These are phyloP conservation scores for Spiraea crenata DNA, from an alignment of 331 rosid genomes.

Conservation along the genomic window DNA sequence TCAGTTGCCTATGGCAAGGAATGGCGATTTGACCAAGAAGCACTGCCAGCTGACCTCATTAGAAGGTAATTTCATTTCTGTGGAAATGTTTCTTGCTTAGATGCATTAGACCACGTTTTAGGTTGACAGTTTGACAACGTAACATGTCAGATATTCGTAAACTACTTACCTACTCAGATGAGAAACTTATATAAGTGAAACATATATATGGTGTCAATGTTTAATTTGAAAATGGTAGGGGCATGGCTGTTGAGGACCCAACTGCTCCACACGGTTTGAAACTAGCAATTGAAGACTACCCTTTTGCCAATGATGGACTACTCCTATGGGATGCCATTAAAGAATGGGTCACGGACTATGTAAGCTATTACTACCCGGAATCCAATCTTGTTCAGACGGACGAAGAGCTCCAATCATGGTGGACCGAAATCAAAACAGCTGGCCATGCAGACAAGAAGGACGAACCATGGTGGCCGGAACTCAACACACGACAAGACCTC, in stretches of 20 bases:
- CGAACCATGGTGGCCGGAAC: constrained; percentile 72
- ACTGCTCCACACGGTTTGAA: constrained; percentile 52
- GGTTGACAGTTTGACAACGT: background rate
- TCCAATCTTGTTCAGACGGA: constrained; percentile 39
- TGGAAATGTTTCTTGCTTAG: too few relatives aligned
- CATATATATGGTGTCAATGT: background rate
- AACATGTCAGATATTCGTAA: background rate
- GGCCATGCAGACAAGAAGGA: constrained; percentile 75
- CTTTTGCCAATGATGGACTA: constrained; percentile 65
- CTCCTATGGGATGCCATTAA: constrained; percentile 54
- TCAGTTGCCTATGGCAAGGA: constrained; percentile 58
- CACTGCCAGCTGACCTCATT: constrained; percentile 77
- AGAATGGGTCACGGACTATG: constrained; percentile 57
- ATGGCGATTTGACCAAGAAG: constrained; percentile 79
- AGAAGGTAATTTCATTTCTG: constrained; percentile 37
- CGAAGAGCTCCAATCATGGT: constrained; percentile 67
- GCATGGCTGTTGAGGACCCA: constrained; percentile 65
- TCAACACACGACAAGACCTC: constrained; percentile 50
- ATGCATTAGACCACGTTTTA: background rate
- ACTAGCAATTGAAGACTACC: constrained; percentile 60
- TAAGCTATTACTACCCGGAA: constrained; percentile 46
- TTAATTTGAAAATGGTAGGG: constrained; percentile 29
- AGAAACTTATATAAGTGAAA: too few relatives aligned
- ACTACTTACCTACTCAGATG: too few relatives aligned
- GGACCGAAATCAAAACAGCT: constrained; percentile 59